Percentiles rank a stretch among this genome's conserved stretches.
Conservation (phyloP, 1,284 basidiomycete species). For the Omphalotus olearius region DNA sequence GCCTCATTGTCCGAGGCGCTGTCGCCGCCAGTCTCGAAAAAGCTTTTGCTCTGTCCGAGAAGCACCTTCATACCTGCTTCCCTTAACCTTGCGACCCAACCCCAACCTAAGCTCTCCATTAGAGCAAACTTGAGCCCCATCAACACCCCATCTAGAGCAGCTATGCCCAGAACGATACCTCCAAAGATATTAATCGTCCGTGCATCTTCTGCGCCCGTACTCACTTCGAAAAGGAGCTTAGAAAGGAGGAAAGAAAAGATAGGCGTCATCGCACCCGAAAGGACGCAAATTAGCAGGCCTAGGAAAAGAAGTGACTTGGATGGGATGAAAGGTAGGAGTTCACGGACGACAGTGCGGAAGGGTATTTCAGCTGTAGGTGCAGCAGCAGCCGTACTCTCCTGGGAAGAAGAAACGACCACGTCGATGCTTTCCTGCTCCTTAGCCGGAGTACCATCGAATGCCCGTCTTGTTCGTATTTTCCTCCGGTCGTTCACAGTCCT, state of each 20-base stretch:
- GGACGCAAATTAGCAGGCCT: conserved; percentile 63
- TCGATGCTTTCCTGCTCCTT: conserved; percentile 19
- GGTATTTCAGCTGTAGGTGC: conserved; percentile 22
- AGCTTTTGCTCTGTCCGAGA: conserved; percentile 83
- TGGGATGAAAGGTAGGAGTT: conserved; percentile 73
- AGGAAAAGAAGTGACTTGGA: conserved; percentile 65
- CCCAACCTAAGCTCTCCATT: conserved; percentile 71
- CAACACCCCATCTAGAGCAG: conserved; percentile 72
- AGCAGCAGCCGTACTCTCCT: conserved; percentile 27
- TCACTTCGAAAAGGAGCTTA: conserved; percentile 76
- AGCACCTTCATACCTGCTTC: conserved; percentile 55
- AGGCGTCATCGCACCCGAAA: conserved; percentile 83
- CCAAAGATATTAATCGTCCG: conserved; percentile 67
- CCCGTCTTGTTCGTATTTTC: conserved; percentile 18
- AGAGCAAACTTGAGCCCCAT: conserved; percentile 73
- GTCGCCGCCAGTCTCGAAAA: conserved; percentile 73
- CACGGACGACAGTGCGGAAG: conserved; percentile 47
- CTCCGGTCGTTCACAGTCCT: conserved; percentile 27
- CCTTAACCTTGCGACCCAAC: conserved; percentile 76
- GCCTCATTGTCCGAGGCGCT: conserved; percentile 16
- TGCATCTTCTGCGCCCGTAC: conserved; percentile 56
- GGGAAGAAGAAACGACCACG: conserved; percentile 13
- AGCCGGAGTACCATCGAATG: conserved; percentile 22
- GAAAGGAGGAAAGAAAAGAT: conserved; percentile 90
- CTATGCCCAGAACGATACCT: conserved; percentile 68